Base-by-base conservation (phyloP, 768 basidiomycete genomes). In the Lentinula guzmanii region DNA sequence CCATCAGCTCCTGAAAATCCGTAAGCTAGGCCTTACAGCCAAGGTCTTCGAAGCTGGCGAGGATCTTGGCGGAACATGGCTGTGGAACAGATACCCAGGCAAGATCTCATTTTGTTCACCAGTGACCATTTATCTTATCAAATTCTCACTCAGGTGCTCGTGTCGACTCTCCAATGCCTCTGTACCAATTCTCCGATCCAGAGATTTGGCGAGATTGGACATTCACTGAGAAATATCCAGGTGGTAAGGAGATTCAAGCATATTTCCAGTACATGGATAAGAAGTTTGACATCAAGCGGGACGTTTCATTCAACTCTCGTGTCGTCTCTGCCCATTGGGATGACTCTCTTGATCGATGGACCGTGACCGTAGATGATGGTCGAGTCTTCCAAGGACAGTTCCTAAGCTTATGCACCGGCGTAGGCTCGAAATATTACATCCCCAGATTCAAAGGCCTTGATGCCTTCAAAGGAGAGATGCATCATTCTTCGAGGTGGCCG, bases 161-260 rank as follows among this genome's bases (percentile, higher is more conserved):
- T 21, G 50, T 52, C 4, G 48, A 61, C 45, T 42, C 61, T 35
- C 52, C 54, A 34, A 11, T 55, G 8, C 61, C 60, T 21, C 33
- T 61, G 9, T 61, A 60, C 50, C 42, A 61, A 34, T 61, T 61
- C 53, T 61, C 61, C 4, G 39, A 42, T 16, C 58, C 43, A 11
- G 43, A 58, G 21, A 9, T 58, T 37, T 58, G 58, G 55, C 34
- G 24, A 28, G 55, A 43, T 13, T 57, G 55, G 55, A 31, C 35
- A 5, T 57, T 34, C n/a, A 57, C 35, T 5, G 58, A 58, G 9
- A 21, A 34, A 9, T 58, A 28, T 41, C 58, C 58, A 56, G 51
- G 16, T 15, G 31, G 61, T 5, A 34, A 52, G n/a, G 52, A 61
- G 18, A 9, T 61, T n/a, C 39, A 31, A 50, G 31, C 15, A 21